A percentile compares a stretch with the other conserved stretches of the same genome.
phyloP scores from a whole-genome alignment of 441 rosid genomes.

The Lagerstroemia fauriei region DNA sequence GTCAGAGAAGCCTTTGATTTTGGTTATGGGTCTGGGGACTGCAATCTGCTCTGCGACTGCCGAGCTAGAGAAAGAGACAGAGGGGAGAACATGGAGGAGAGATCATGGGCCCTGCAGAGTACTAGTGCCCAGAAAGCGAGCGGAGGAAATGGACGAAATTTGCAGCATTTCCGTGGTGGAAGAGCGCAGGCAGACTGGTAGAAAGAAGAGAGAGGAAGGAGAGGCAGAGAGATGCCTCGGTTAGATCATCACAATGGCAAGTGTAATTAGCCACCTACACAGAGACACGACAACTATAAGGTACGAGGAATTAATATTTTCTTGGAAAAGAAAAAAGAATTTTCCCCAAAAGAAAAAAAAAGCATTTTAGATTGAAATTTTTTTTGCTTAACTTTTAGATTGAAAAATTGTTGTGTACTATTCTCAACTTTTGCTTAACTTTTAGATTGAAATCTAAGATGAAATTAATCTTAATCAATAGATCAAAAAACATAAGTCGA shows the following conservation, averaged over 20 bases:
- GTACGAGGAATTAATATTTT: too few relatives aligned
- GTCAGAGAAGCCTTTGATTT: neutral
- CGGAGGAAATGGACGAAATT: neutral
- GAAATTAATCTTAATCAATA: too few relatives aligned
- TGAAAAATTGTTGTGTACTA: too few relatives aligned
- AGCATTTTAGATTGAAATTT: too few relatives aligned
- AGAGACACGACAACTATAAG: neutral
- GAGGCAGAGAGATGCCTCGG: neutral
- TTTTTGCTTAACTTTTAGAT: too few relatives aligned
- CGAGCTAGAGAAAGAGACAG: neutral
- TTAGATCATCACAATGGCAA: neutral
- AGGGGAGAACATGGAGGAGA: neutral
- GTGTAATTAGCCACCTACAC: neutral
- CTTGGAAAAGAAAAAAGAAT: too few relatives aligned
- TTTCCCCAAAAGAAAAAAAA: too few relatives aligned
- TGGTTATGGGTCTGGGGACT: neutral
- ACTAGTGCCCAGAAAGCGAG: neutral
- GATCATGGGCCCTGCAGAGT: neutral
- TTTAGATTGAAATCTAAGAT: too few relatives aligned
- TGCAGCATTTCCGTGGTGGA: neutral
- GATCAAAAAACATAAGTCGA: too few relatives aligned
- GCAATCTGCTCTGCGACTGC: neutral
- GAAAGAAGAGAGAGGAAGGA: neutral
- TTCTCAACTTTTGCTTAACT: too few relatives aligned
- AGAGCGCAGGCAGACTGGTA: neutral